Base-by-base conservation (phyloP, 2,329 filamentous ascomycete species). In the Fusarium armeniacum region DNA sequence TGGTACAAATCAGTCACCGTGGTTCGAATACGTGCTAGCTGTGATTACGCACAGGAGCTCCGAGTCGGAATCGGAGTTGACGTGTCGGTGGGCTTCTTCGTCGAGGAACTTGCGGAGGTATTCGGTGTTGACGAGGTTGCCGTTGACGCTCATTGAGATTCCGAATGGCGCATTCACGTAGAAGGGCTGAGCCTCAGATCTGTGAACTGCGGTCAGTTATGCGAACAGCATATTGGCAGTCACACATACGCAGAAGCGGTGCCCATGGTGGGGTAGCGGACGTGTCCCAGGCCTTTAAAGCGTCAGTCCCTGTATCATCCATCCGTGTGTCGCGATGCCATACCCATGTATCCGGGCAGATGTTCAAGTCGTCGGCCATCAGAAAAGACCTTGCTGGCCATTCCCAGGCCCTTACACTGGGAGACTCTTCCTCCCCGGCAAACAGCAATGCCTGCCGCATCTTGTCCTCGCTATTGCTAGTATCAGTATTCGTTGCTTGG, bases 191-290 rank as follows among this genome's bases (percentile, higher is more conserved):
- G 93, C 93, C 81, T 97, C 93, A 10, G 93, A 90, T 76, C 93
- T 95, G 45, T 41, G 43, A 35, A 35, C 22, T 9, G 18, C 22
- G 43, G 52, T 64, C 33, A 53, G 65, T n/a, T 41, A 24, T 32
- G 50, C 44, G 35, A 36, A 35, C 24, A 43, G 11, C 6, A 22
- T 36, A 12, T 15, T 38, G 16, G 6, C 18, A 20, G 49, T 30
- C 26, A 20, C 36, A 75, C 75, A 35, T 76, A 78, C 76, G 79
- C 81, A 60, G 83, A 84, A 71, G 91, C 92, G 78, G 90, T 96
- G 60, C 94, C 94, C 15, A 92, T 92, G 10, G 94, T 98, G 13
- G 94, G 94, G 80, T 98, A 98, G 78, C 94, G 86, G 72, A 98
- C 81, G 80, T 98, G 94, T 43, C 89, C 91, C 64, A 97, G 86